Conservation (phyloP, 2,329 filamentous ascomycete species). For the Cercospora sp. region DNA sequence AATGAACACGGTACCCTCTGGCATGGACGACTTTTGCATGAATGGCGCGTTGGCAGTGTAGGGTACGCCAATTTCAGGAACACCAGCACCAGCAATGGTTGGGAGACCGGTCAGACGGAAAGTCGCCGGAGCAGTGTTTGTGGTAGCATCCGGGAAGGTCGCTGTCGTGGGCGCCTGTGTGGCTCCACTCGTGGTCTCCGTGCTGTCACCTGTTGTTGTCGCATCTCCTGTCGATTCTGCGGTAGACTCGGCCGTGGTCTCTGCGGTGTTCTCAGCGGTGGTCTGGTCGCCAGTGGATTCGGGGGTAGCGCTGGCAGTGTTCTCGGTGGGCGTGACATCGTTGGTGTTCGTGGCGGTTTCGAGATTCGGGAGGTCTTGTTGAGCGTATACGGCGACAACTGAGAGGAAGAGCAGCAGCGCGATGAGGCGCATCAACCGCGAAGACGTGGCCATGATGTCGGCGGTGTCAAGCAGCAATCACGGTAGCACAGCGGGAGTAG, state of each 20-base stretch:
- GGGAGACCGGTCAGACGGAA: slow-evolving; percentile 50
- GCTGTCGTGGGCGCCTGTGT: slow-evolving; percentile 17
- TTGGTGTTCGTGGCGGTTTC: slow-evolving; percentile 30
- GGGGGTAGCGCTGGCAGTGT: slow-evolving; percentile 21
- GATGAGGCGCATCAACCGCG: slow-evolving; percentile 23
- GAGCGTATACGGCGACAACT: slow-evolving; percentile 29
- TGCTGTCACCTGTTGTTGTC: slow-evolving; percentile 27
- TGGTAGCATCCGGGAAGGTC: slow-evolving; percentile 26
- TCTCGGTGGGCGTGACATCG: slow-evolving; percentile 14
- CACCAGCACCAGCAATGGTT: slow-evolving; percentile 57
- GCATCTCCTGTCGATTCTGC: slow-evolving; percentile 27
- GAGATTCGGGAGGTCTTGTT: slow-evolving; percentile 36
- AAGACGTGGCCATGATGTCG: slow-evolving; percentile 15
- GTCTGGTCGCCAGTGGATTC: slow-evolving; percentile 14
- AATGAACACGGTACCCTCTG: slow-evolving; percentile 95
- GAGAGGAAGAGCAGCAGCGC: slow-evolving; percentile 31
- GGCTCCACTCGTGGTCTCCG: slow-evolving; percentile 28
- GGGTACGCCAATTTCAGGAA: slow-evolving; percentile 73
- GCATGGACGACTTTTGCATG: slow-evolving; percentile 82
- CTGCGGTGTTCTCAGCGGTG: slow-evolving; percentile 21
- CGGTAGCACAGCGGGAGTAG: slow-evolving; percentile 10
- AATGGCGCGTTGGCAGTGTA: slow-evolving; percentile 83
- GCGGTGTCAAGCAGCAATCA: not conserved
- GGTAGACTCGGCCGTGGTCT: slow-evolving; percentile 25
- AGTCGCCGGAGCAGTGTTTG: slow-evolving; percentile 28